These are phyloP conservation scores for Henckelia pumila DNA, from an alignment of 257 asterid genomes.

Conservation along the genomic window DNA sequence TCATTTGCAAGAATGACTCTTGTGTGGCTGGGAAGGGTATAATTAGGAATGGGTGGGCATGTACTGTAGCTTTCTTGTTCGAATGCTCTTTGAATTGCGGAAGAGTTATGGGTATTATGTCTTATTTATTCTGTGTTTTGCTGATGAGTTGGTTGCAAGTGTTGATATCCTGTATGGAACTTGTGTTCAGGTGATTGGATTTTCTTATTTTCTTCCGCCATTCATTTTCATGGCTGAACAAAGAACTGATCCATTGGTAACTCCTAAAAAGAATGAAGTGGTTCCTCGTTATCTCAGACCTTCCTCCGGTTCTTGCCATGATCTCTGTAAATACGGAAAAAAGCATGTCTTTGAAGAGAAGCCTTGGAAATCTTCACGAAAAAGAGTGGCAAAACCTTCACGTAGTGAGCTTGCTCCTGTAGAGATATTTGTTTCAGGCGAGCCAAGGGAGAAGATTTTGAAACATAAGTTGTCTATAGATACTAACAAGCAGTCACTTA, in stretches of 20 bases:
- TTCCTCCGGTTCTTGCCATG: conserved; percentile 91
- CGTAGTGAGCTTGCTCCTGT: conserved; percentile 31
- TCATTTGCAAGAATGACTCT: background rate
- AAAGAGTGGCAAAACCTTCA: conserved; percentile 33
- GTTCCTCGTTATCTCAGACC: conserved; percentile 74
- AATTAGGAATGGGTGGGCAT: background rate
- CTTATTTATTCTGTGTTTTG: background rate
- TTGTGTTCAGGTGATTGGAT: conserved; percentile 31
- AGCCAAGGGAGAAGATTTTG: conserved; percentile 31
- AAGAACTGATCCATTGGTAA: conserved; percentile 27
- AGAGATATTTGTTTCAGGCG: conserved; percentile 31
- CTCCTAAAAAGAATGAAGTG: conserved; percentile 29
- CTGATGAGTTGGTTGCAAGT: background rate
- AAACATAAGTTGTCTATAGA: conserved; percentile 21
- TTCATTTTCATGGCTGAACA: conserved; percentile 57
- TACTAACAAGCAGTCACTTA: conserved; percentile 21
- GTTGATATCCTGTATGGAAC: background rate
- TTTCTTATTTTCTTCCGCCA: conserved; percentile 13
- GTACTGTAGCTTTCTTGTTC: background rate
- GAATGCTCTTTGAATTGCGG: background rate
- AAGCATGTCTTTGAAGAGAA: conserved; percentile 42
- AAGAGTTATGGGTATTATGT: background rate
- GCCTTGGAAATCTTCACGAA: conserved; percentile 43
- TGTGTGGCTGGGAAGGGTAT: conserved; percentile 7
- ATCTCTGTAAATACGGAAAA: conserved; percentile 74